A percentile compares a stretch with the other conserved stretches of the same genome.
Conservation (phyloP, 2,329 filamentous ascomycete genomes). For the Zymoseptoria pseudotritici region DNA sequence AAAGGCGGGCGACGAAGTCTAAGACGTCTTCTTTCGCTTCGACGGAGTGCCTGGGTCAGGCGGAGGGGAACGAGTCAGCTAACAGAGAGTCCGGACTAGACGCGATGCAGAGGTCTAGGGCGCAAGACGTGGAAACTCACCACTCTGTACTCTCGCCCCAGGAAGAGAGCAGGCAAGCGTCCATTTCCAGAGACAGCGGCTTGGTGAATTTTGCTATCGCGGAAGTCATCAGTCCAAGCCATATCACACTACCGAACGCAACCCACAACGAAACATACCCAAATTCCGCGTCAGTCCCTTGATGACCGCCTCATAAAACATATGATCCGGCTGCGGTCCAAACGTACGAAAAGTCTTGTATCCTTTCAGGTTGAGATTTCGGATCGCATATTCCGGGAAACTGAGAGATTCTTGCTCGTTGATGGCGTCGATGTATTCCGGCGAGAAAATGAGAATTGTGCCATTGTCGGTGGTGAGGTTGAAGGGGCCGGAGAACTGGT, state of each 20-base stretch:
- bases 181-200: not conserved
- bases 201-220: conserved; percentile 4
- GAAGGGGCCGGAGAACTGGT: conserved; percentile 6
- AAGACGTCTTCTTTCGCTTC: conserved; percentile 22
- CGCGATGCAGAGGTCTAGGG: too few species aligned
- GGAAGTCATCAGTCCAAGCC: not conserved
- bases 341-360: conserved; percentile 8
- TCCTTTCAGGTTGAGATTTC: not conserved
- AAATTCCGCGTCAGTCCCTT: conserved; percentile 11
- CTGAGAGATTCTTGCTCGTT: not conserved
- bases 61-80: not conserved
- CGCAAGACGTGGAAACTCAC: not conserved
- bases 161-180: not conserved
- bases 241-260: not conserved
- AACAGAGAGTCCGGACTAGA: not conserved
- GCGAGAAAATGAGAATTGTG: conserved; percentile 2
- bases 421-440: conserved; percentile 7
- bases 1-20: conserved; percentile 33
- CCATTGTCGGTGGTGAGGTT: conserved; percentile 4
- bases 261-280: not conserved
- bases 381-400: not conserved
- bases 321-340: not conserved
- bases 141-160: conserved; percentile 9
- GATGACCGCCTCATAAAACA: conserved; percentile 11
- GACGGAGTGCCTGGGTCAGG: conserved; percentile 4